Conservation (phyloP, 345 rosid genomes). For the Acer saccharum region DNA sequence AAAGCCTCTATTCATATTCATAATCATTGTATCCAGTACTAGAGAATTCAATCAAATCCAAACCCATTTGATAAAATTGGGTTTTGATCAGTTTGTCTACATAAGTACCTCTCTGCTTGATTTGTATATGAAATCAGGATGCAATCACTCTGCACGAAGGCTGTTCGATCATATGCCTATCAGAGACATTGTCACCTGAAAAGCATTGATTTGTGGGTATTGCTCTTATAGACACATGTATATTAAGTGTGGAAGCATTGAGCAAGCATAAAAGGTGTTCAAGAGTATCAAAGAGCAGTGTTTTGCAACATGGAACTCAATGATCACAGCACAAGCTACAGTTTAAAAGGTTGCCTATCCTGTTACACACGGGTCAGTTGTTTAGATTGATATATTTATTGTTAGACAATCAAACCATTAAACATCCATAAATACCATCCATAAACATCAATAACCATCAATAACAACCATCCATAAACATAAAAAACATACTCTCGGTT, state of each 20-base stretch:
- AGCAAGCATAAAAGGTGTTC: constrained; percentile 61
- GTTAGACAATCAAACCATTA: too few relatives aligned
- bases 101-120: constrained; percentile 59
- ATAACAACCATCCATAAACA: too few relatives aligned
- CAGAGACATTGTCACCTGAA: constrained; percentile 76
- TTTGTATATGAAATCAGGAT: constrained; percentile 46
- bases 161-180: constrained; percentile 69
- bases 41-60: constrained; percentile 55
- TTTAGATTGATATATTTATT: neutral
- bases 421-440: too few relatives aligned
- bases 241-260: constrained; percentile 66
- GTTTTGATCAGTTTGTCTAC: constrained; percentile 49
- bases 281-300: constrained; percentile 47
- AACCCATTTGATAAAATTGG: constrained; percentile 57
- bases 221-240: constrained; percentile 82
- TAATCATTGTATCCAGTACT: constrained; percentile 13
- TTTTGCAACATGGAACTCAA: constrained; percentile 74
- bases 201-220: constrained; percentile 80
- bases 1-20: constrained; percentile 39
- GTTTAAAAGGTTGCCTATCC: constrained; percentile 47
- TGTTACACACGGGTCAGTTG: neutral
- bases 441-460: too few relatives aligned
- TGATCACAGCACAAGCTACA: constrained; percentile 58
- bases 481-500: too few relatives aligned
- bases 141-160: constrained; percentile 34